Base-by-base conservation (phyloP, 1,284 basidiomycete species). In the Waitea zeae region DNA sequence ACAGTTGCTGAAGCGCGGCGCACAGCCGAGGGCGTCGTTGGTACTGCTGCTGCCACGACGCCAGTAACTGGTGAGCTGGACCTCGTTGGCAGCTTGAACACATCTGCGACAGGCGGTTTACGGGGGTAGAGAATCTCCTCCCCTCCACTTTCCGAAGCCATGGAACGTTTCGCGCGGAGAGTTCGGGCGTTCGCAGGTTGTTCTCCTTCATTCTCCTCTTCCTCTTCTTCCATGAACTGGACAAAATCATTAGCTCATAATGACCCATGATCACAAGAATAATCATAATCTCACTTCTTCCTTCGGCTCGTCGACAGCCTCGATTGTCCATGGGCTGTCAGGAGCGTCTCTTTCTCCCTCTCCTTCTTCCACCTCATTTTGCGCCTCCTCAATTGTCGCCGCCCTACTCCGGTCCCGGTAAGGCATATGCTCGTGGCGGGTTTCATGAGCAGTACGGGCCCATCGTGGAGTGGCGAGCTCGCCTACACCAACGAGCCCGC, bases 401-500 rank as follows among this genome's bases (percentile, higher is more conserved):
- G 52, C 40, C 28, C 38, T 59, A 41, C 58, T 50, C 22, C n/a
- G 22, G 22, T 26, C 7, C 35, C 58, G 55, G 33, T 56, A 54
- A 34, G 60, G 60, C 30, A 49, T 41, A 27, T 52, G 49, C 17
- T 49, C 48, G 33, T 41, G 39, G 37, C 41, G 43, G 38, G 47
- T 15, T 6, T 7, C 9, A 13, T 20, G 46, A 49, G 54, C 43
- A 22, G 54, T 51, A 43, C 59, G 60, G 37, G 70, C 67, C 92
- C 90, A 98, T 42, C 90, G 71, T 26, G 93, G 93, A n/a, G 93
- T 97, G 5, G 89, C 66, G n/a, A 97, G 70, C 57, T 97, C 93
- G 26, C 93, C 93, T 7, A 97, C 83, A 14, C 93, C 93, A 36
- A 97, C 76, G 28, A 97, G 70, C 17, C 75, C 83, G 12, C 77